Evolutionary conservation across 164 flowering plant species (phyloP), one percentile per base, ranked within the genome.

Genomic region (Stephania japonica): DNA sequence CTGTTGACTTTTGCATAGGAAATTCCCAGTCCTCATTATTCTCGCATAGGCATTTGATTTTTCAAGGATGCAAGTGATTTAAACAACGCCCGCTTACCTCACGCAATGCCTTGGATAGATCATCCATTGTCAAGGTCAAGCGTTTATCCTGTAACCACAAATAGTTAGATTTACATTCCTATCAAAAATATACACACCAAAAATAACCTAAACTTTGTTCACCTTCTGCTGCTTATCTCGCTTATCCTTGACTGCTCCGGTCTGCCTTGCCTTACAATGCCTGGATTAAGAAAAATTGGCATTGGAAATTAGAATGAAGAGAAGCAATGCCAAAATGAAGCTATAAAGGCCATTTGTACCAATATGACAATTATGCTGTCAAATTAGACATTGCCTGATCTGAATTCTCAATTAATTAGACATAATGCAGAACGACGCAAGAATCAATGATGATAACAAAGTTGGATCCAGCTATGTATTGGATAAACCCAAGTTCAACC

Each of bases 201-300:
- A 19, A 43, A 61, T 12, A 71, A 11, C 61, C 24, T 69, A 50
- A 50, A 69, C 64, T 5, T 27, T n/a, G 1, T 49, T 42, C 67
- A 92, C 97, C 97, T 95, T 93, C 80, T 90, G 97, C 80, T 87
- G 96, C 80, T 91, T 92, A 47, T 91, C 95, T 77, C 89, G 86
- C 84, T 93, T 91, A 82, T 92, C 99, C 83, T 88, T 94, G 49
- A 82, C 85, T 2, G 85, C 81, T 62, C 95, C 70, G 0, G 95
- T 70, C 74, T 92, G 98, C 72, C 97, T 87, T 67, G 97, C 98
- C 82, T 91, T 92, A 86, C 95, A 94, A 10, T 91, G 97, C 84
- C 98, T 91, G 72, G 72, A 80, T 76, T 59, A 70, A 65, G 47
- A 76, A 69, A 41, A 70, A 78, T 11, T 85, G 23, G 47, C 9